These are phyloP conservation scores for Platanthera zijinensis DNA, from an alignment of 106 monocot genomes.

Conservation along the genomic window DNA sequence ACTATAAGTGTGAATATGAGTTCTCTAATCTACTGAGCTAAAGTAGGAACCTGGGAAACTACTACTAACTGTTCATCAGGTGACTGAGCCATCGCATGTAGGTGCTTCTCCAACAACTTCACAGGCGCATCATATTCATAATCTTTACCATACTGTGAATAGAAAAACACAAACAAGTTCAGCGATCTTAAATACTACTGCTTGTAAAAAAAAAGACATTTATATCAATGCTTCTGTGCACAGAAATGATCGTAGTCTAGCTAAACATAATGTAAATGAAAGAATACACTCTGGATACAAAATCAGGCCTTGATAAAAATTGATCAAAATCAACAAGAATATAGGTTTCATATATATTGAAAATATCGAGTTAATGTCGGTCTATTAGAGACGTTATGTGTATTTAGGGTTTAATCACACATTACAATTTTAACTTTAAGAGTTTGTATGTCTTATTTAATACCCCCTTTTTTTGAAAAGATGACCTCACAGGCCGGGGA, in stretches of 20 bases:
- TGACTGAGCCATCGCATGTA: constrained; percentile 90
- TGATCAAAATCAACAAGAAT: too few relatives aligned
- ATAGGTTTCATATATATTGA: too few relatives aligned
- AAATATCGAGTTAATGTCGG: too few relatives aligned
- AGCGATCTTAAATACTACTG: not conserved
- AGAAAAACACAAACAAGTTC: not conserved
- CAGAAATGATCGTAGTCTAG: not conserved
- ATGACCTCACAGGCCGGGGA: too few relatives aligned
- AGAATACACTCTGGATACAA: not conserved
- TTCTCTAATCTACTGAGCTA: constrained; percentile 1
- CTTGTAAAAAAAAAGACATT: not conserved
- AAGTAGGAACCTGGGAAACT: constrained; percentile 72
- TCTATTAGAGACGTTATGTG: too few relatives aligned
- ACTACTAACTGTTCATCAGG: constrained; percentile 92
- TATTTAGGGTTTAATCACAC: too few relatives aligned
- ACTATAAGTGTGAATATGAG: not conserved
- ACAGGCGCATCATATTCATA: constrained; percentile 97
- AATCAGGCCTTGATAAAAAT: too few relatives aligned
- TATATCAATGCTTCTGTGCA: not conserved
- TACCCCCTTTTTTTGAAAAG: too few relatives aligned
- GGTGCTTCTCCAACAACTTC: constrained; percentile 89
- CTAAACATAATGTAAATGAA: not conserved
- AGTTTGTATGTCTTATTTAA: too few relatives aligned
- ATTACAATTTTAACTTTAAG: too few relatives aligned
- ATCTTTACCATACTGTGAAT: constrained; percentile 88